Evolutionary conservation across 495 filamentous ascomycete genomes (phyloP), one percentile per base, ranked within the genome.

Genomic region (Xylaria longipes): DNA sequence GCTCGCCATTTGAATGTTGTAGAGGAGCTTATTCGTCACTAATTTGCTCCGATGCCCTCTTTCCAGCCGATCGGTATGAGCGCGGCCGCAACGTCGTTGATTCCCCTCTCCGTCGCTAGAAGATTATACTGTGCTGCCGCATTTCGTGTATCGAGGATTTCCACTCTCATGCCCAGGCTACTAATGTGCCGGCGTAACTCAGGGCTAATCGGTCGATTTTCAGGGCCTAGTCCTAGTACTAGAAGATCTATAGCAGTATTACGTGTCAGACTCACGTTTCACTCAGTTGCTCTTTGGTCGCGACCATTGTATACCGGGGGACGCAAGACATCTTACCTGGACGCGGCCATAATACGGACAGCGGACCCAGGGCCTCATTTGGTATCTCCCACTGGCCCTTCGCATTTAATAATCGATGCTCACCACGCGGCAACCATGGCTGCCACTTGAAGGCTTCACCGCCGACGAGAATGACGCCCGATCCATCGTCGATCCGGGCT

Each of bases 91-190:
- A 98, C 90, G 79, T 93, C 89, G 25, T 84, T 81, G 14, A 94
- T 88, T 29, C 93, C 92, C 60, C 94, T 84, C 83, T 97, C 94
- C 57, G 93, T 97, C 52, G 92, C 93, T 58, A 97, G 82, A 74
- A 97, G 74, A 78, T 97, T 97, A 76, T 93, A 97, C 84, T 95
- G 94, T 66, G 94, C 91, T 22, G 95, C 94, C 27, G 96, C 96
- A 83, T 98, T 98, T 70, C 94, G 84, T 45, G 96, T 99, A 84
- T 98, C 96, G 79, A 93, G 87, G 15, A 98, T 87, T 75, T 99
- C 96, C 35, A 98, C 83, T 71, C 93, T 86, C 70, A 99, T 91
- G 0, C 96, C 96, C 68, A 98, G 73, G 29, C 87, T 87, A 74
- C 90, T 91, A 67, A 99, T 89, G 72, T 87, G 83, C 70, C 84